Base-by-base conservation (phyloP, 768 basidiomycete genomes). In the Artomyces pyxidatus region DNA sequence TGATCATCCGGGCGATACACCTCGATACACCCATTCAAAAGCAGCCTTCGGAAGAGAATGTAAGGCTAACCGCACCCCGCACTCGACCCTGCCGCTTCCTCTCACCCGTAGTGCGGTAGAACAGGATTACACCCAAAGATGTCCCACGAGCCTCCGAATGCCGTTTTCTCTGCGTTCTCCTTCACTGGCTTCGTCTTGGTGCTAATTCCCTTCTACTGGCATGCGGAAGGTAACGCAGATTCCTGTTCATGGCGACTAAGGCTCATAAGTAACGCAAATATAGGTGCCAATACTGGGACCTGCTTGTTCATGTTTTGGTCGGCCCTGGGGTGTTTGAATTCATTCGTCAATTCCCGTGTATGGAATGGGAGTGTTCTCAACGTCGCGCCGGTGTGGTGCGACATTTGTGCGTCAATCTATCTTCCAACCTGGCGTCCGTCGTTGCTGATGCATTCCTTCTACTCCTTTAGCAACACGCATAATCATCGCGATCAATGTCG, bases 261-360 rank as follows among this genome's bases (percentile, higher is more conserved):
- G n/a, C n/a, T n/a, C n/a, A n/a, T n/a, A 14, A 17, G 14, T 35
- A n/a, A n/a, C n/a, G n/a, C n/a, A n/a, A n/a, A 4, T 12, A 35
- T 8, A 35, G 32, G 14, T 35, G 14, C 12, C 14, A 84, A 87
- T 60, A 73, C 78, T 8, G 86, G 84, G 22, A 88, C 87, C 11
- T 80, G 86, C 52, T 63, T 80, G 37, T 83, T 77, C 68, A 88
- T 90, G 68, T 50, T 69, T 29, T 90, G 87, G 88, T 71, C 73
- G 6, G 77, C 72, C 1, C 44, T 78, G 7, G 69, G 68, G 14
- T 81, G 80, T 61, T 72, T 89, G 38, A 73, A 73, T 44, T 64
- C 71, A 42, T 81, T 77, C 57, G 65, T 89, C 56, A 84, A 90
- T 66, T 73, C 80, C 3, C 66, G 88, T 35, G 59, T 89, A 11